Base-by-base conservation (phyloP, 1,284 basidiomycete genomes). In the Microbotryum violaceum region DNA sequence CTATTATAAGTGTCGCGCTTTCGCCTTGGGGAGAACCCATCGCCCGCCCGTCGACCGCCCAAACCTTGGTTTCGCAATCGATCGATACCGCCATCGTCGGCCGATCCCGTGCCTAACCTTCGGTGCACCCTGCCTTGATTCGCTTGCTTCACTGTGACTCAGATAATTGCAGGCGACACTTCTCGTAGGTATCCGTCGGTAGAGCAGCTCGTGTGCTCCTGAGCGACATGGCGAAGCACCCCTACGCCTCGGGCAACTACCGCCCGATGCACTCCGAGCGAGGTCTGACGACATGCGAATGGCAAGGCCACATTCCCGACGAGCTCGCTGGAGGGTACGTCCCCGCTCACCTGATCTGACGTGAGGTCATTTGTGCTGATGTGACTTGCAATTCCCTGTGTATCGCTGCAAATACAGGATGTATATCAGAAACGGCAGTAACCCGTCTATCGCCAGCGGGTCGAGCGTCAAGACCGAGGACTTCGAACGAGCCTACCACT, bases 401-500 rank as follows among this genome's bases (percentile, higher is more conserved):
- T 3, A 42, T 7, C 20, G 4, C 33, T 16, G 10, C 0, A 25
- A 2, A 6, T 4, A 18, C 55, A 65, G 64, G 5, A 49, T 65
- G 70, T 80, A 80, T 63, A 74, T 79, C 33, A 70, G 79, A 49
- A 80, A 80, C 62, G 79, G 79, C 14, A 77, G 77, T n/a, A 79
- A 79, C 60, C 78, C 78, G 1, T 71, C 63, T 0, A 55, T 62
- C 12, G 42, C 52, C 8, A 54, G 57, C 18, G 56, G 57, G 1
- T 71, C 60, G 2, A 52, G n/a, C 23, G 46, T 46, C 51, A 50
- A 52, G 1, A 14, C 48, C 14, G 54, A 62, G 64, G 37, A 70
- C 65, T 52, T 64, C 62, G 54, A 67, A 60, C 56, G 69, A 65
- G 54, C 58, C 49, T 37, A 69, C 67, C 49, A 67, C 70, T 55